A percentile compares a stretch with the other conserved stretches of the same genome.
Evolutionary conservation across 257 asterid species (phyloP).

Genomic region (Solanum piurae): DNA sequence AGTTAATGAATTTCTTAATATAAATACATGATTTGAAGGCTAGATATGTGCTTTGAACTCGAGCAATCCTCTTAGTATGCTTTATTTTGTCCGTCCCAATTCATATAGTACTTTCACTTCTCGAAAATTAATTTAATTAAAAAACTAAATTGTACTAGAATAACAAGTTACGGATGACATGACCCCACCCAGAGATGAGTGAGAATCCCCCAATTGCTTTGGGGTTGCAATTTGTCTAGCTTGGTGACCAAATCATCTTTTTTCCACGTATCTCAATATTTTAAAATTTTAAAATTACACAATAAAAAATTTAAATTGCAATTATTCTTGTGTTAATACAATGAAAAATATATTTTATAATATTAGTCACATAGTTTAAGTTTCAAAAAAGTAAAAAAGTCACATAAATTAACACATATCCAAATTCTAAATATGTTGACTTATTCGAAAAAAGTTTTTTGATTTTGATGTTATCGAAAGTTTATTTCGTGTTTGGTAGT

Average conservation of each 20-base stretch:
- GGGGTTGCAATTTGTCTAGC: background rate
- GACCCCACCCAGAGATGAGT: background rate
- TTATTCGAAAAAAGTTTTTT: background rate
- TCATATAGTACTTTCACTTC: too few relatives aligned
- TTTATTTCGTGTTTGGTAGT: background rate
- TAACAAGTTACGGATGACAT: too few relatives aligned
- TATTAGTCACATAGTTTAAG: too few relatives aligned
- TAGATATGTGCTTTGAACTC: background rate
- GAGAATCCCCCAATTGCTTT: background rate
- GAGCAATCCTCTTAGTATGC: background rate
- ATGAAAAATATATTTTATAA: too few relatives aligned
- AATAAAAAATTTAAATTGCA: too few relatives aligned
- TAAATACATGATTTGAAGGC: background rate
- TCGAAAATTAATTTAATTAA: too few relatives aligned
- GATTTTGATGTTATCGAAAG: background rate
- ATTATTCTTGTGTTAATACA: too few relatives aligned
- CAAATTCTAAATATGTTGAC: background rate
- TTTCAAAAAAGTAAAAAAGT: fast-evolving
- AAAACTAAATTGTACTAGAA: too few relatives aligned
- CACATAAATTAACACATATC: fast-evolving
- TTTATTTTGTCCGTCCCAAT: too few relatives aligned
- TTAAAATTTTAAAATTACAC: too few relatives aligned
- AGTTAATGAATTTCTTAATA: too few relatives aligned
- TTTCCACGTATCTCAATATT: background rate
- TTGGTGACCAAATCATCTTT: too few relatives aligned